phyloP scores from a whole-genome alignment of 257 asterid genomes.

The Primulina eburnea region DNA sequence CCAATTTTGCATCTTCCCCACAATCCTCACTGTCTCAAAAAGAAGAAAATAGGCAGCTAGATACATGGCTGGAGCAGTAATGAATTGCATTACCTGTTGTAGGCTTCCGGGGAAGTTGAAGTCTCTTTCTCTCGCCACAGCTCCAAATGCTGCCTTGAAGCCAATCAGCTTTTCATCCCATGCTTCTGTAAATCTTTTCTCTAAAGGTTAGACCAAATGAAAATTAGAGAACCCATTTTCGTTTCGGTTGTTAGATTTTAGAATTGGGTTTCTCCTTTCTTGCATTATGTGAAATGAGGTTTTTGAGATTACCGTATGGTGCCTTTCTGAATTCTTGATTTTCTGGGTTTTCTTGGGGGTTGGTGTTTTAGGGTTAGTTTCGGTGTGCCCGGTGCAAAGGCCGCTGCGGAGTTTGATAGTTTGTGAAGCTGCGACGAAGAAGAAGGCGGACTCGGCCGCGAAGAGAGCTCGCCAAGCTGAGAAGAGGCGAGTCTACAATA shows the following conservation, averaged over 20 bases:
- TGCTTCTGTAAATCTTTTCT: constrained; percentile 50
- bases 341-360: neutral
- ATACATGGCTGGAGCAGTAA: constrained; percentile 46
- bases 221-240: neutral
- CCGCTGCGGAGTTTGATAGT: constrained; percentile 52
- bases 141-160: constrained; percentile 37
- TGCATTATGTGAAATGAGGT: neutral
- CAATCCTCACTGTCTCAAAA: neutral
- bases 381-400: constrained; percentile 42
- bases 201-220: constrained; percentile 43
- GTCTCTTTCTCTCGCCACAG: constrained; percentile 43
- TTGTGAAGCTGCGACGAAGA: constrained; percentile 79
- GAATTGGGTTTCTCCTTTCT: neutral
- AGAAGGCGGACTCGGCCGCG: constrained; percentile 92
- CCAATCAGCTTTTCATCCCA: constrained; percentile 71
- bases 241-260: neutral
- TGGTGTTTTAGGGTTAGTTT: constrained; percentile 37
- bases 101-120: constrained; percentile 44
- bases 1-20: neutral
- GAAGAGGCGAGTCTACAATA: constrained; percentile 79
- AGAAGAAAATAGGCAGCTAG: neutral
- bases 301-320: neutral
- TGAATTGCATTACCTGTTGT: constrained; percentile 58
- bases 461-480: constrained; percentile 97
- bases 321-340: neutral